Conservation (phyloP, 768 basidiomycete genomes). For the Nevesoporus exiguus region DNA sequence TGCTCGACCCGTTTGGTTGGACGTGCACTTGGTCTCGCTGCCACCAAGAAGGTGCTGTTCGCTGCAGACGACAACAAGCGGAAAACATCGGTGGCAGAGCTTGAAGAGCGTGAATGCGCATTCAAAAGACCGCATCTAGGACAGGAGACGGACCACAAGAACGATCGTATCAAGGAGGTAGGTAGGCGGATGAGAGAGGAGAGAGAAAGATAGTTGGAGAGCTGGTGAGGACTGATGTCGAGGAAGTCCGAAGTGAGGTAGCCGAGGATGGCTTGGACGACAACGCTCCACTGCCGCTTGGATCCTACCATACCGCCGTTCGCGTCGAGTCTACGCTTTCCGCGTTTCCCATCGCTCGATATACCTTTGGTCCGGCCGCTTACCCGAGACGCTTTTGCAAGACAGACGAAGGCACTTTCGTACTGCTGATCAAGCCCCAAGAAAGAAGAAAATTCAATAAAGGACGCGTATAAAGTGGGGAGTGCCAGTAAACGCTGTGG, state of each 20-base stretch:
- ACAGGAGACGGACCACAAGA: constrained; percentile 57
- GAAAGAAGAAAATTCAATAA: constrained; percentile 43
- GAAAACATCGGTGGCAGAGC: constrained; percentile 69
- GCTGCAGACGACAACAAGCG: constrained; percentile 68
- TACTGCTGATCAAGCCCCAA: constrained; percentile 62
- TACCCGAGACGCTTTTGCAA: constrained; percentile 61
- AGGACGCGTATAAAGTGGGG: constrained; percentile 20
- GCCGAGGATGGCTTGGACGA: constrained; percentile 37
- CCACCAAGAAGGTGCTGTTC: constrained; percentile 67
- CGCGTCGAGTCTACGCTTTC: constrained; percentile 66
- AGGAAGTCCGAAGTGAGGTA: constrained; percentile 18
- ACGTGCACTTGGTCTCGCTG: constrained; percentile 73
- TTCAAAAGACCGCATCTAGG: constrained; percentile 69
- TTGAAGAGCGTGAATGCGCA: constrained; percentile 76
- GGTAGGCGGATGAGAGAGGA: constrained; percentile 67
- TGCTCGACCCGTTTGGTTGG: constrained; percentile 80
- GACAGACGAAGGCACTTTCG: constrained; percentile 60
- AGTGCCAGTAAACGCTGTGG: constrained; percentile 21
- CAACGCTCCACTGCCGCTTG: constrained; percentile 55
- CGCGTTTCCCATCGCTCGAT: constrained; percentile 38
- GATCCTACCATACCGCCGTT: constrained; percentile 72
- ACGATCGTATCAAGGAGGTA: constrained; percentile 72
- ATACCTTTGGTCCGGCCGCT: constrained; percentile 21
- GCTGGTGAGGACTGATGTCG: constrained; percentile 33
- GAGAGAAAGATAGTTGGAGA: constrained; percentile 50